Conservation (phyloP, 768 basidiomycete genomes). For the Boletus edulis region DNA sequence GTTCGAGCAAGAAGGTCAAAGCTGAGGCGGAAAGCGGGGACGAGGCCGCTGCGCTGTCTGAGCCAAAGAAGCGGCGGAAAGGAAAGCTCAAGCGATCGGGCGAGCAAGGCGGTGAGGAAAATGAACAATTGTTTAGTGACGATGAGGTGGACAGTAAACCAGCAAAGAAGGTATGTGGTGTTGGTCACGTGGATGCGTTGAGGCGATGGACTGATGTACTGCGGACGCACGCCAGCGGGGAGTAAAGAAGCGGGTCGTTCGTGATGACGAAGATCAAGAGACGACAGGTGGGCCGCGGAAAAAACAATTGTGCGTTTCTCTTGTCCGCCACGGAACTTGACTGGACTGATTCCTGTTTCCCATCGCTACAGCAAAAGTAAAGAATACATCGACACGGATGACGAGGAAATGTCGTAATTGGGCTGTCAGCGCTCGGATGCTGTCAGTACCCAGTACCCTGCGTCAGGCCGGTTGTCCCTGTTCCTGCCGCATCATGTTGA, state of each 20-base stretch:
- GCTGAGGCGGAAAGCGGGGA: conserved; percentile 52
- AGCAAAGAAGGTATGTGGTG: conserved; percentile 58
- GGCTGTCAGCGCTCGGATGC: background rate
- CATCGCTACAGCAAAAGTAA: conserved; percentile 71
- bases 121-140: conserved; percentile 66
- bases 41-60: conserved; percentile 38
- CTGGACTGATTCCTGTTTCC: conserved; percentile 3
- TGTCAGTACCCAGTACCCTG: no score
- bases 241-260: conserved; percentile 71
- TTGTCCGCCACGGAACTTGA: background rate
- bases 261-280: conserved; percentile 80
- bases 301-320: conserved; percentile 67
- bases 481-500: background rate
- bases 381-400: conserved; percentile 85
- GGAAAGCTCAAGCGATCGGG: conserved; percentile 62
- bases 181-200: background rate
- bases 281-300: conserved; percentile 59
- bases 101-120: conserved; percentile 52
- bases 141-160: conserved; percentile 60
- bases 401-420: conserved; percentile 62
- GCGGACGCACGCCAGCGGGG: conserved; percentile 33
- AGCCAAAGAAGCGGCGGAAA: conserved; percentile 78
- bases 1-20: conserved; percentile 51
- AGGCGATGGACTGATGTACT: background rate
- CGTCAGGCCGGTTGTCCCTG: no score